Evolutionary conservation across 345 rosid species (phyloP).

Genomic region (Hevea brasiliensis): DNA sequence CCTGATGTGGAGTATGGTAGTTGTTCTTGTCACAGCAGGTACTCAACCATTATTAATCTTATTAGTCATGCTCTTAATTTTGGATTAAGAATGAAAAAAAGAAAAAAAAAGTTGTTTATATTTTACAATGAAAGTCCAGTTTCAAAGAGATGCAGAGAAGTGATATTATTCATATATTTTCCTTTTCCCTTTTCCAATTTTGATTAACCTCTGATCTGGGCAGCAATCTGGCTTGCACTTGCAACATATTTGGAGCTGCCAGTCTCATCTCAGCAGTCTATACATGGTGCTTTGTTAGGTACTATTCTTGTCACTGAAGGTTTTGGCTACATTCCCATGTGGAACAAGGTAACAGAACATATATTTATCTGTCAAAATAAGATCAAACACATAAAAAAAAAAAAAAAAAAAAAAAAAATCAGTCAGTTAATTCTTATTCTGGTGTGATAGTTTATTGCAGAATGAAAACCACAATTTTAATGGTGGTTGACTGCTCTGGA

Average conservation of each 20-base stretch:
- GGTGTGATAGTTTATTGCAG: no score
- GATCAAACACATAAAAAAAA: no score
- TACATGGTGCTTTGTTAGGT: slow-evolving; percentile 37
- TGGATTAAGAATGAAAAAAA: no score
- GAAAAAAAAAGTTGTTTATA: no score
- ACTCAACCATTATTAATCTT: neutral
- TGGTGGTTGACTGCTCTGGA: no score
- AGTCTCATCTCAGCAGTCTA: slow-evolving; percentile 36
- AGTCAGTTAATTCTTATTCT: no score
- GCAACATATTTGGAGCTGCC: slow-evolving; percentile 40
- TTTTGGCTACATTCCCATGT: slow-evolving; percentile 25
- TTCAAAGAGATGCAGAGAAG: no score
- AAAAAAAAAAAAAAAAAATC: no score
- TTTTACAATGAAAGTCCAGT: no score
- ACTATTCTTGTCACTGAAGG: slow-evolving; percentile 27
- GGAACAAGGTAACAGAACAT: slow-evolving; percentile 28
- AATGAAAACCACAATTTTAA: no score
- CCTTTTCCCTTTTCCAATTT: neutral
- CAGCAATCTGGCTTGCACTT: slow-evolving; percentile 38
- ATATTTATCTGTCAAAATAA: neutral
- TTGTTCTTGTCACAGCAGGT: slow-evolving; percentile 35
- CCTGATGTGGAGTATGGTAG: slow-evolving; percentile 40
- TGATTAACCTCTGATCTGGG: neutral
- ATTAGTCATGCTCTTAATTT: no score
- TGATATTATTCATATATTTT: no score